Evolutionary conservation across 345 rosid genomes (phyloP).

Genomic region (Arabidopsis thaliana): TAIR10.1 NC_003071.7:19111501-19112000

Average conservation of each 20-base stretch:
- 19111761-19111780: background rate
- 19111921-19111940: background rate
- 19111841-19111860: background rate
- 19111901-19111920: background rate
- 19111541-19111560: background rate
- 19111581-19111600: conserved; percentile 24
- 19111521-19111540: background rate
- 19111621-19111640: conserved; percentile 90
- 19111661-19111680: conserved; percentile 85
- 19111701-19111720: conserved; percentile 18
- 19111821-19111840: background rate
- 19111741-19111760: conserved; percentile 13
- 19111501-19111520: conserved; percentile 4
- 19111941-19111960: conserved; percentile 1
- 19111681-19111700: conserved; percentile 42
- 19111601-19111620: conserved; percentile 90
- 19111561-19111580: conserved; percentile 22
- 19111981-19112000: background rate
- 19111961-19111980: background rate
- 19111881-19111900: background rate
- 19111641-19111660: conserved; percentile 88
- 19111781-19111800: background rate
- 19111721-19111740: conserved; percentile 7
- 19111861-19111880: background rate
- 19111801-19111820: background rate